Evolutionary conservation across 805 yeast species (phyloP).

Genomic region (Kodamaea nitidulidarum): DNA sequence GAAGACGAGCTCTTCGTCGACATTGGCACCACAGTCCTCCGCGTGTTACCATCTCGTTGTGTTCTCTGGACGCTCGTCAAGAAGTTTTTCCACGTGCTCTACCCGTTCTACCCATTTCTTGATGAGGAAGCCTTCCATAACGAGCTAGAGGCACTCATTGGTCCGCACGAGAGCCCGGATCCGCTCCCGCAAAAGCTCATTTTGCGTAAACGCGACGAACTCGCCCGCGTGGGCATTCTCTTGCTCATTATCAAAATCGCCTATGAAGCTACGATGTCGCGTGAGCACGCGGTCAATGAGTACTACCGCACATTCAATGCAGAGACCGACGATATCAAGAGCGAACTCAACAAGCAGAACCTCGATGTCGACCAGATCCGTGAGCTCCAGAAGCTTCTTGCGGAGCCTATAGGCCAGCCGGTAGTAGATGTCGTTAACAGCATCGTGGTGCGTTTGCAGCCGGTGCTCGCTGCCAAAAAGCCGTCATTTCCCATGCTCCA

Average conservation of each 20-base stretch:
- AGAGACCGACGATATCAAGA: not conserved
- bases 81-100: constrained; percentile 14
- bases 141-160: not conserved
- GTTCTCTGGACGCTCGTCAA: constrained; percentile 12
- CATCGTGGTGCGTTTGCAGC: constrained; percentile 16
- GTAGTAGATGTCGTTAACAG: constrained; percentile 14
- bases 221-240: constrained; percentile 48
- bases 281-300: constrained; percentile 14
- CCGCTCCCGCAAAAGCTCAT: constrained; percentile 14
- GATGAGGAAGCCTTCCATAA: constrained; percentile 10
- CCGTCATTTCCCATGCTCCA: constrained; percentile 8
- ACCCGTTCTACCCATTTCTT: constrained; percentile 17
- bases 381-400: constrained; percentile 12
- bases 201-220: constrained; percentile 38
- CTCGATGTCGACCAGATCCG: constrained; percentile 3
- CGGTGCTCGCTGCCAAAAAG: constrained; percentile 1
- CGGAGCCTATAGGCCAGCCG: constrained; percentile 15
- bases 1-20: constrained; percentile 9
- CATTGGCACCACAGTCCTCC: not conserved
- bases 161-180: constrained; percentile 15
- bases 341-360: constrained; percentile 1
- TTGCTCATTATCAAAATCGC: constrained; percentile 50
- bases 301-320: constrained; percentile 6
- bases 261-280: constrained; percentile 45
- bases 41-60: constrained; percentile 11